phyloP scores from a whole-genome alignment of 805 yeast genomes.

The Teunomyces aglyptinius region DNA sequence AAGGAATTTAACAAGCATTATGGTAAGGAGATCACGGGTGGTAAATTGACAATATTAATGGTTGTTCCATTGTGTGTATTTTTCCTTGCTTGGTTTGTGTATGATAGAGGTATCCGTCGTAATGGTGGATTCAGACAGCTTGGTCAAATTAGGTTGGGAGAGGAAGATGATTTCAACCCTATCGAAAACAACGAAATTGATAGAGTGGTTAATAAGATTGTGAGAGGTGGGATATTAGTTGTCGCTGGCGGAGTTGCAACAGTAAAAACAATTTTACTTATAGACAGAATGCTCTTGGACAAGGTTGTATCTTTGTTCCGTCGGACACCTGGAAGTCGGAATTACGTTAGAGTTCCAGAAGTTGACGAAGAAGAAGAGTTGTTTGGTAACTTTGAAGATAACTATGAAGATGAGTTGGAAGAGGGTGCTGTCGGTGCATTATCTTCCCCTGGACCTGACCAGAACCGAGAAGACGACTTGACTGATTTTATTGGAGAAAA shows the following conservation, averaged over 20 bases:
- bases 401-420: constrained; percentile 37
- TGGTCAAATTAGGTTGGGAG: constrained; percentile 85
- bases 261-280: constrained; percentile 30
- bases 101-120: constrained; percentile 75
- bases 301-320: constrained; percentile 32
- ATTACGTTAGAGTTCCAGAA: constrained; percentile 42
- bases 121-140: constrained; percentile 74
- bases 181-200: constrained; percentile 66
- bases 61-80: constrained; percentile 57
- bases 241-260: constrained; percentile 41
- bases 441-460: constrained; percentile 19
- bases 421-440: constrained; percentile 24
- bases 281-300: constrained; percentile 35
- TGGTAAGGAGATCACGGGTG: constrained; percentile 54
- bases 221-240: constrained; percentile 53
- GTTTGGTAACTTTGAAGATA: constrained; percentile 41
- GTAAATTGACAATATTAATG: constrained; percentile 51
- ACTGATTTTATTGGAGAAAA: constrained; percentile 5
- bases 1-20: constrained; percentile 56
- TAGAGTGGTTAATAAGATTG: constrained; percentile 55
- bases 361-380: constrained; percentile 39
- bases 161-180: constrained; percentile 56
- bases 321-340: constrained; percentile 38
- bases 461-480: constrained; percentile 14
- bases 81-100: constrained; percentile 64